phyloP scores from a whole-genome alignment of 192 early-diverging fungal genomes.

The Martensiomyces pterosporus region DNA sequence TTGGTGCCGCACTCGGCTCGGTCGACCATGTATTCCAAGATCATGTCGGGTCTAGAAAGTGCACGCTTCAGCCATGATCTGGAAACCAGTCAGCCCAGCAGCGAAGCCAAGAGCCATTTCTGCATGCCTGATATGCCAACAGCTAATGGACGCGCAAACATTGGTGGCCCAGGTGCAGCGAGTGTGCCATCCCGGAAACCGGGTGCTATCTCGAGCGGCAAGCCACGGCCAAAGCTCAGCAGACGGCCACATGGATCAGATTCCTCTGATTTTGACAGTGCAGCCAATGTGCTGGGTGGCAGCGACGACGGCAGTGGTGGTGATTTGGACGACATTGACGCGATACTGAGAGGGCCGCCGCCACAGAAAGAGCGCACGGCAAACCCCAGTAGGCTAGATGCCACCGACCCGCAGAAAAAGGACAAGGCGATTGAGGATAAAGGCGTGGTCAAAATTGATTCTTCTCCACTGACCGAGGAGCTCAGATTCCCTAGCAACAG shows the following conservation, averaged over 20 bases:
- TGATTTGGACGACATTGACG: constrained; percentile 1
- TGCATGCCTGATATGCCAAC: constrained; percentile 12
- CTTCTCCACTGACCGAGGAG: neutral
- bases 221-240: too few species aligned
- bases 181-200: too few species aligned
- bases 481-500: too few species aligned
- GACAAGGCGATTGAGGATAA: too few species aligned
- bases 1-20: constrained; percentile 20
- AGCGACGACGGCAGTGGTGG: constrained; percentile 1
- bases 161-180: too few species aligned
- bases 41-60: constrained; percentile 39
- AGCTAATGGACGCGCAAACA: too few species aligned
- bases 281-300: neutral
- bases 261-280: neutral
- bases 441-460: neutral
- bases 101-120: constrained; percentile 14
- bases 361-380: neutral
- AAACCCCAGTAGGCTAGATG: too few species aligned
- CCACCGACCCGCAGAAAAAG: too few species aligned
- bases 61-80: constrained; percentile 21
- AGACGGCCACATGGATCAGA: too few species aligned
- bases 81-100: neutral
- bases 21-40: constrained; percentile 20
- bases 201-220: too few species aligned
- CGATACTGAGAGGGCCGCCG: neutral